Evolutionary conservation across 2,329 filamentous ascomycete genomes (phyloP).

Genomic region (Herpotrichia juniperi): DNA sequence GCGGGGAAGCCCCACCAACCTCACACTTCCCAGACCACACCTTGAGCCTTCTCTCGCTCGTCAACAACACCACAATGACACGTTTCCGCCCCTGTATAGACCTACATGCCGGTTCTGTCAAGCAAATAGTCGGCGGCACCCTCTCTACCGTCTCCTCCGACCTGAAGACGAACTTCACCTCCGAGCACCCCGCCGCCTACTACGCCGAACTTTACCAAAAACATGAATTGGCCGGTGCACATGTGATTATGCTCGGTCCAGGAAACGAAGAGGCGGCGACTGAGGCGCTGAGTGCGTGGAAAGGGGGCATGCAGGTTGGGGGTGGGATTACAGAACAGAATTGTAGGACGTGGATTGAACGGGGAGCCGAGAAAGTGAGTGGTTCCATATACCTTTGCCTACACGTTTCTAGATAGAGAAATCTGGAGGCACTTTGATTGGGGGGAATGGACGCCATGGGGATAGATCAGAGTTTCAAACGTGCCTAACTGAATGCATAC

Average conservation of each 20-base stretch:
- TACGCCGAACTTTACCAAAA: slow-evolving; percentile 84
- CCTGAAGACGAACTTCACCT: slow-evolving; percentile 92
- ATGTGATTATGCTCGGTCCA: slow-evolving; percentile 95
- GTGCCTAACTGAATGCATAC: background rate
- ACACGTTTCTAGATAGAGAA: too few species aligned
- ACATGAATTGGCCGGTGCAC: slow-evolving; percentile 75
- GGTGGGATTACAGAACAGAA: slow-evolving; percentile 92
- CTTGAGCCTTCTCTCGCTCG: background rate
- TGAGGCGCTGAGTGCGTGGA: slow-evolving; percentile 81
- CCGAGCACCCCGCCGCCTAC: slow-evolving; percentile 78
- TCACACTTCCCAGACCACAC: background rate
- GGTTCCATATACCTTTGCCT: background rate
- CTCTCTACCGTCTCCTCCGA: slow-evolving; percentile 54
- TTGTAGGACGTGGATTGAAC: slow-evolving; percentile 82
- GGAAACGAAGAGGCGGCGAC: slow-evolving; percentile 81
- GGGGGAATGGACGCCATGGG: too few species aligned
- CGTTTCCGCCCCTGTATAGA: slow-evolving; percentile 96
- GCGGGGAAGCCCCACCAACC: background rate
- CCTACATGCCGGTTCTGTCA: slow-evolving; percentile 94
- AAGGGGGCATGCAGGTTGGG: slow-evolving; percentile 81
- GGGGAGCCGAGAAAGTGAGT: slow-evolving; percentile 85
- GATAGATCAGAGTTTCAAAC: too few species aligned
- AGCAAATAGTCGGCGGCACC: slow-evolving; percentile 97
- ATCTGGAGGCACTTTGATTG: too few species aligned
- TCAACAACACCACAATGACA: slow-evolving; percentile 68